Conservation (phyloP, 176 grass and related monocot genomes). For the Triticum timopheevii region DNA sequence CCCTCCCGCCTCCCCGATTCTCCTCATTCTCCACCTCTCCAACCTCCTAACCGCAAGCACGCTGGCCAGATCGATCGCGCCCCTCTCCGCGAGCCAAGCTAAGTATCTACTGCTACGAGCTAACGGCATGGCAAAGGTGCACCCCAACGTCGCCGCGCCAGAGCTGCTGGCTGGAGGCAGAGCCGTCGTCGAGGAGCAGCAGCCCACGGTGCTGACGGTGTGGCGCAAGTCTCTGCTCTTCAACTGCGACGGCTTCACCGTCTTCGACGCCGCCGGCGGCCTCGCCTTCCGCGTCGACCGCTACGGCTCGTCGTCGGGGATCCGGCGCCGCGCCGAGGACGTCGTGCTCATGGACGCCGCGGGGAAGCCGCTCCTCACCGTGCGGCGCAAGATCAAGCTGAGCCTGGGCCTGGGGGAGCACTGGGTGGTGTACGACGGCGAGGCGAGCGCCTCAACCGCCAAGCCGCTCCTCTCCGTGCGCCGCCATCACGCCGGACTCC, state of each 20-base stretch:
- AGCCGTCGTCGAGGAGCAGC: not conserved
- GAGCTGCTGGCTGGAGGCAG: not conserved
- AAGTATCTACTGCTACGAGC: not conserved
- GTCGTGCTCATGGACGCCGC: constrained; percentile 64
- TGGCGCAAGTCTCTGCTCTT: constrained; percentile 80
- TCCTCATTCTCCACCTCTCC: not conserved
- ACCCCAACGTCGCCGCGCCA: constrained; percentile 39
- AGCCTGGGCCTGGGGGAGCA: constrained; percentile 22
- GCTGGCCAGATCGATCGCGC: not conserved
- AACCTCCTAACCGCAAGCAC: not conserved
- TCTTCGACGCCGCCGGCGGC: constrained; percentile 57
- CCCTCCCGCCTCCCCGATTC: not conserved
- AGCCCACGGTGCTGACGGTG: constrained; percentile 52
- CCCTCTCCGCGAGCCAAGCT: not conserved
- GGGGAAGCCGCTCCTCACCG: constrained; percentile 29
- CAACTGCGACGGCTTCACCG: constrained; percentile 75
- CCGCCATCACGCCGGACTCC: constrained; percentile 39
- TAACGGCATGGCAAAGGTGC: constrained; percentile 45
- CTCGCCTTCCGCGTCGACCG: constrained; percentile 81
- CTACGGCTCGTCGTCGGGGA: constrained; percentile 29
- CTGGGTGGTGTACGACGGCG: constrained; percentile 73
- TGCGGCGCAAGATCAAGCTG: not conserved
- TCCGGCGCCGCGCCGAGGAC: constrained; percentile 33
- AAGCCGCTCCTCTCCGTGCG: constrained; percentile 55
- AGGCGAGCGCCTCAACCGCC: constrained; percentile 3